Evolutionary conservation across 495 filamentous ascomycete species (phyloP).

Genomic region (Paragyromitra xinjiangensis): DNA sequence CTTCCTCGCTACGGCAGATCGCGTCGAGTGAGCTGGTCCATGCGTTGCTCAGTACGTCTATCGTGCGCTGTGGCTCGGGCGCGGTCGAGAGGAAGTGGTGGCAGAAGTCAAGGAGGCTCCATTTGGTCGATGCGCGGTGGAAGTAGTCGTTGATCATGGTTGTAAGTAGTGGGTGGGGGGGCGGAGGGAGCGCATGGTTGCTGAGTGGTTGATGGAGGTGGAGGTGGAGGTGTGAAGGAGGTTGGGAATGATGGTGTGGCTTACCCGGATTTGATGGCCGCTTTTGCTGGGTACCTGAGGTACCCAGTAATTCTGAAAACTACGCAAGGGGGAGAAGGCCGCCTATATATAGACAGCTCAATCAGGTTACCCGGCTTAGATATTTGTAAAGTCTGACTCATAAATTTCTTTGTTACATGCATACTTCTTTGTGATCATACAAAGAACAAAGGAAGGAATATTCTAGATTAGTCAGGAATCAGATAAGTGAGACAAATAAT

Average conservation of each 20-base stretch:
- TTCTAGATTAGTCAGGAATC: too few species aligned
- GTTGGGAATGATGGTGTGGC: not conserved
- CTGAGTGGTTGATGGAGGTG: not conserved
- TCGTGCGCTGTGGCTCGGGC: not conserved
- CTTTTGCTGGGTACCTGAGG: not conserved
- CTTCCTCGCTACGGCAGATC: not conserved
- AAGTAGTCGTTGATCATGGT: constrained; percentile 26
- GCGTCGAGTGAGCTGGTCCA: constrained; percentile 14
- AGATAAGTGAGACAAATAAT: too few species aligned
- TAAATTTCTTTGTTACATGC: too few species aligned
- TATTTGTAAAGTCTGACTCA: too few species aligned
- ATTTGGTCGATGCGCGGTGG: constrained; percentile 4
- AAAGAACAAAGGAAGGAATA: too few species aligned
- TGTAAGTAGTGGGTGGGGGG: too few species aligned
- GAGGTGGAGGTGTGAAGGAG: not conserved
- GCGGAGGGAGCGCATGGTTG: not conserved
- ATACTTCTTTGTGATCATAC: too few species aligned
- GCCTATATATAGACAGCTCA: too few species aligned
- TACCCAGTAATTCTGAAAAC: not conserved
- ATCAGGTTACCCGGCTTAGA: too few species aligned
- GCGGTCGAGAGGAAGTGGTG: constrained; percentile 1
- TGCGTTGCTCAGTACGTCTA: constrained; percentile 1
- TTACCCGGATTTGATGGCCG: not conserved
- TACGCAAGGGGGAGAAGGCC: not conserved
- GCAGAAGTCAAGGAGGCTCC: constrained; percentile 25